Conservation (phyloP, 345 rosid genomes). For the Murraya paniculata region DNA sequence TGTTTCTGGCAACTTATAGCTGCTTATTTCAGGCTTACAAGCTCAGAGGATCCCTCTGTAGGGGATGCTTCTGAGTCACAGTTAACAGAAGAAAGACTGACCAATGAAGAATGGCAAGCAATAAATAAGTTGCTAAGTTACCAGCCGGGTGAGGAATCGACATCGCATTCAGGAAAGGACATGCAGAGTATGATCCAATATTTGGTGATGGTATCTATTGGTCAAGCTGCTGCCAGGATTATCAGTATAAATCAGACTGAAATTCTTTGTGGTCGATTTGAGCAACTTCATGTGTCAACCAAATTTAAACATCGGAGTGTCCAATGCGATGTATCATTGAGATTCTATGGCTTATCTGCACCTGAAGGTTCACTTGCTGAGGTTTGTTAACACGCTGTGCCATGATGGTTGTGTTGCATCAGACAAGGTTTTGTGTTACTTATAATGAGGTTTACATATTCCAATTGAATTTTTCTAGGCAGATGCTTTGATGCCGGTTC, state of each 20-base stretch:
- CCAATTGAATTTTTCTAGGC: not conserved
- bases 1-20: constrained; percentile 17
- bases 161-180: constrained; percentile 66
- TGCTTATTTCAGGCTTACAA: constrained; percentile 48
- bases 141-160: constrained; percentile 79
- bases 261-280: constrained; percentile 90
- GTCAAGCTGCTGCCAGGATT: constrained; percentile 86
- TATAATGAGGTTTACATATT: not conserved
- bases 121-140: constrained; percentile 82
- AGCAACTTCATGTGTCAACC: constrained; percentile 79
- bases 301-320: constrained; percentile 75
- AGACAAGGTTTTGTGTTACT: not conserved
- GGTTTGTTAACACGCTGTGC: constrained; percentile 51
- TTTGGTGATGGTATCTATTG: constrained; percentile 74
- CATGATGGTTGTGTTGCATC: not conserved
- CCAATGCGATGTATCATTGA: constrained; percentile 70
- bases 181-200: constrained; percentile 75
- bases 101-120: constrained; percentile 97
- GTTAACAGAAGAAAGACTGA: constrained; percentile 59
- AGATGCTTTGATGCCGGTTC: not conserved
- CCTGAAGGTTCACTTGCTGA: constrained; percentile 98
- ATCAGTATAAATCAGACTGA: constrained; percentile 60
- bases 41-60: constrained; percentile 50
- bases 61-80: constrained; percentile 46
- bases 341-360: constrained; percentile 87